Conservation (phyloP, 2,329 filamentous ascomycete species). For the Biscogniauxia mediterranea region DNA sequence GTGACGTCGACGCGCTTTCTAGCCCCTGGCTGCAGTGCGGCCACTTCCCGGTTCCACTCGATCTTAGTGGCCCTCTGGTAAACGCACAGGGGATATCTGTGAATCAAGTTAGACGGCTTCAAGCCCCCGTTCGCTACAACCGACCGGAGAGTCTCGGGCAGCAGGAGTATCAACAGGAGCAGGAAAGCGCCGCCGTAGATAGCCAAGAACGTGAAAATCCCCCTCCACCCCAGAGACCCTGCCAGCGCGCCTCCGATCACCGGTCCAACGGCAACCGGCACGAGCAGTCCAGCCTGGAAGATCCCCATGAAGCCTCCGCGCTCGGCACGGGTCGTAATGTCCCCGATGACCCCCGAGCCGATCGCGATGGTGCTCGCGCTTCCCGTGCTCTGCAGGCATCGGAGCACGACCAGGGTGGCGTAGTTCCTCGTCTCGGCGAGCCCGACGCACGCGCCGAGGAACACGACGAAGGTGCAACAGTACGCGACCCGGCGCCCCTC, state of each 20-base stretch:
- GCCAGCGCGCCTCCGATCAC: constrained; percentile 52
- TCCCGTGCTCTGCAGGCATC: constrained; percentile 52
- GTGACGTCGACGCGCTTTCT: constrained; percentile 42
- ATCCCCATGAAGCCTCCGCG: constrained; percentile 54
- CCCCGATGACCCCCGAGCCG: constrained; percentile 51
- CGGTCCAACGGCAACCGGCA: constrained; percentile 42
- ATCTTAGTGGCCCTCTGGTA: constrained; percentile 34
- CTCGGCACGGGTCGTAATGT: constrained; percentile 56
- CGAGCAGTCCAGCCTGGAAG: constrained; percentile 36
- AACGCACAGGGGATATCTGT: constrained; percentile 30
- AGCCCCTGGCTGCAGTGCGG: constrained; percentile 9
- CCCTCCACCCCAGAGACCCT: constrained; percentile 50
- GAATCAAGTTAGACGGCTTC: constrained; percentile 20
- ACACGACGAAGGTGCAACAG: constrained; percentile 45
- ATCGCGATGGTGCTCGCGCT: constrained; percentile 57
- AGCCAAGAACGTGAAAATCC: constrained; percentile 54
- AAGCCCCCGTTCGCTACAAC: constrained; percentile 43
- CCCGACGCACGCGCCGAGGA: constrained; percentile 45
- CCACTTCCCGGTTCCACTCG: constrained; percentile 16
- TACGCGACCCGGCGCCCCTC: constrained; percentile 49
- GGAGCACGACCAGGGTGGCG: constrained; percentile 45
- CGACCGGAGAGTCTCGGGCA: constrained; percentile 46
- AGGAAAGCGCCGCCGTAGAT: constrained; percentile 41
- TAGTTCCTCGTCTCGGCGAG: constrained; percentile 45
- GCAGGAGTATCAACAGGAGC: constrained; percentile 38